A percentile compares a stretch with the other conserved stretches of the same genome.
Conservation (phyloP, 805 yeast species). For the Hanseniaspora taiwanica region DNA sequence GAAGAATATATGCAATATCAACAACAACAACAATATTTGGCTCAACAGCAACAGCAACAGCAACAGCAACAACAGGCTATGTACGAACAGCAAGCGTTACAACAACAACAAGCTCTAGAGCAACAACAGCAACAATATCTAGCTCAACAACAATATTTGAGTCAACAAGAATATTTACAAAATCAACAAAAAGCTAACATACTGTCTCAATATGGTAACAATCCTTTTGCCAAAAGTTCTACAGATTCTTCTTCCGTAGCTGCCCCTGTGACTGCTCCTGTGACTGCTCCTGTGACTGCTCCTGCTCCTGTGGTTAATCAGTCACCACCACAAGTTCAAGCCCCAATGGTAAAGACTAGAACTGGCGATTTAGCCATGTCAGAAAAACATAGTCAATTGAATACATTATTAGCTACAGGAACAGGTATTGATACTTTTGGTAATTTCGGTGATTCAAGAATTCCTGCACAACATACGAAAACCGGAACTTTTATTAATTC, state of each 20-base stretch:
- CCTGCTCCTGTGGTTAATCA: constrained; percentile 4
- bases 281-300: constrained; percentile 14
- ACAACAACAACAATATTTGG: constrained; percentile 15
- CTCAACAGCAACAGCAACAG: constrained; percentile 19
- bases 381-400: constrained; percentile 56
- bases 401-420: constrained; percentile 67
- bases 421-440: constrained; percentile 84
- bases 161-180: constrained; percentile 14
- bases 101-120: constrained; percentile 28
- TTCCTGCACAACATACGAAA: constrained; percentile 86
- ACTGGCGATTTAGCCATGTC: constrained; percentile 45
- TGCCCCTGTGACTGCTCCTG: constrained; percentile 17
- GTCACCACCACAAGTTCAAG: constrained; percentile 14
- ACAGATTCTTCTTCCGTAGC: constrained; percentile 2
- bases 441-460: constrained; percentile 35
- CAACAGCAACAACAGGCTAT: constrained; percentile 22
- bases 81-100: constrained; percentile 30
- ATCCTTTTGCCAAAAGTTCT: constrained; percentile 10
- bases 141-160: constrained; percentile 8
- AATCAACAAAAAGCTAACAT: constrained; percentile 7
- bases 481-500: constrained; percentile 74
- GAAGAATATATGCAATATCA: constrained; percentile 24
- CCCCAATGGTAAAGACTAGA: constrained; percentile 31
- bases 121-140: constrained; percentile 10
- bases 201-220: constrained; percentile 4